Conservation (phyloP, 2,329 filamentous ascomycete genomes). For the Acrodontium crateriforme region DNA sequence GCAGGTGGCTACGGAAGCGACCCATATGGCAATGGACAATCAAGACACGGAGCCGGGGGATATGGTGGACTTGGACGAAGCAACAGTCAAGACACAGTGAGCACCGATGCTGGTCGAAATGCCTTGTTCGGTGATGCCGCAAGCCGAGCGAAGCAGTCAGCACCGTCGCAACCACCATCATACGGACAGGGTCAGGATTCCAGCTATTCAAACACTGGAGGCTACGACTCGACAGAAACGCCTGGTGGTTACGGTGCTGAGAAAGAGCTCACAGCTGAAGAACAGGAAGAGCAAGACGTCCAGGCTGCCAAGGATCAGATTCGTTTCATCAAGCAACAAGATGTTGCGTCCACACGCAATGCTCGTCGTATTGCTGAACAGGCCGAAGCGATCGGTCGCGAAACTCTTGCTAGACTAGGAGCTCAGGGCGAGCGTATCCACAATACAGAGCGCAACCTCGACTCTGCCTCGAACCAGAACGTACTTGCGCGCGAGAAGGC, state of each 20-base stretch:
- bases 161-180: conserved; percentile 23
- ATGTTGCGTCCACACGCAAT: conserved; percentile 58
- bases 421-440: conserved; percentile 69
- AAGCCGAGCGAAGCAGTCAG: conserved; percentile 36
- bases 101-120: conserved; percentile 44
- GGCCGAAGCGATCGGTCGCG: conserved; percentile 56
- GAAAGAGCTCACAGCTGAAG: conserved; percentile 61
- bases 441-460: conserved; percentile 71
- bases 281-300: conserved; percentile 61
- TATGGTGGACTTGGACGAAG: conserved; percentile 42
- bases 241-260: conserved; percentile 28
- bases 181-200: conserved; percentile 10
- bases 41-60: conserved; percentile 36
- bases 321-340: conserved; percentile 61
- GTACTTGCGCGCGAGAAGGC: conserved; percentile 66
- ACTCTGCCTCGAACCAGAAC: conserved; percentile 59
- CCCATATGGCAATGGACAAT: conserved; percentile 32
- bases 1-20: conserved; percentile 38
- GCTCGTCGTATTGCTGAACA: conserved; percentile 53
- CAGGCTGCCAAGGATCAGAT: conserved; percentile 62
- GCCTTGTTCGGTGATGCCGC: conserved; percentile 49
- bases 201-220: conserved; percentile 18
- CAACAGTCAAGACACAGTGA: conserved; percentile 35
- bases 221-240: conserved; percentile 7
- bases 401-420: conserved; percentile 59